Conservation (phyloP, 2,329 filamentous ascomycete genomes). For the Monascus ruber region DNA sequence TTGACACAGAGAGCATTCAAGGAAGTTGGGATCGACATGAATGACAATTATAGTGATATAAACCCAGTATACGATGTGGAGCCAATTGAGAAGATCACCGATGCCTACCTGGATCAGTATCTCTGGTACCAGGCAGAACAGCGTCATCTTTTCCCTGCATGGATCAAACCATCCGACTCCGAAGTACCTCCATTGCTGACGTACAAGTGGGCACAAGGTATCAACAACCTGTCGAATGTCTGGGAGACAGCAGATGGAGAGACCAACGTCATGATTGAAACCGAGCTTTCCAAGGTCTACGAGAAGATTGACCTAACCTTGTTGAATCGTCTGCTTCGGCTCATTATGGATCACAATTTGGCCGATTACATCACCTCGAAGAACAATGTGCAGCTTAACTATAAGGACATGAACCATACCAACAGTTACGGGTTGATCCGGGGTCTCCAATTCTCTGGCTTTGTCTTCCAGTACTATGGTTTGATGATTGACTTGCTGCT, state of each 20-base stretch:
- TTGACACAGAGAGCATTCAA: constrained; percentile 97
- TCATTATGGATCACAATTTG: constrained; percentile 99
- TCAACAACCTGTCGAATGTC: constrained; percentile 92
- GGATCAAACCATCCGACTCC: constrained; percentile 98
- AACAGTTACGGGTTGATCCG: constrained; percentile 98
- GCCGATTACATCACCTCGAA: constrained; percentile 98
- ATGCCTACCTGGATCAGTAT: constrained; percentile 96
- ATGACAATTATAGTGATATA: constrained; percentile 98
- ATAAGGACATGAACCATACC: constrained; percentile 99
- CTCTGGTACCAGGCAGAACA: constrained; percentile 99
- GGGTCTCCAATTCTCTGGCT: constrained; percentile 93
- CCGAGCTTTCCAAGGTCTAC: constrained; percentile 96
- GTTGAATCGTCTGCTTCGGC: constrained; percentile 77
- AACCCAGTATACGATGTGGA: constrained; percentile 99
- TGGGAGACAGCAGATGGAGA: constrained; percentile 92
- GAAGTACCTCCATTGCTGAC: constrained; percentile 89
- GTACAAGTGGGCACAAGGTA: constrained; percentile 99
- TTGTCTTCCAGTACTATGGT: constrained; percentile 98
- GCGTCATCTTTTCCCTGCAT: constrained; percentile 88
- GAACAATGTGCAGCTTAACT: constrained; percentile 97
- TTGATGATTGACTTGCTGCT: constrained; percentile 87
- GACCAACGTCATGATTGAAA: constrained; percentile 98
- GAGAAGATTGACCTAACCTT: constrained; percentile 98
- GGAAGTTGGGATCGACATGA: constrained; percentile 99
- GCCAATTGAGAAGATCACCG: constrained; percentile 98